These are phyloP conservation scores for Cryphonectria japonica DNA, from an alignment of 2,329 filamentous ascomycete species.

Conservation along the genomic window DNA sequence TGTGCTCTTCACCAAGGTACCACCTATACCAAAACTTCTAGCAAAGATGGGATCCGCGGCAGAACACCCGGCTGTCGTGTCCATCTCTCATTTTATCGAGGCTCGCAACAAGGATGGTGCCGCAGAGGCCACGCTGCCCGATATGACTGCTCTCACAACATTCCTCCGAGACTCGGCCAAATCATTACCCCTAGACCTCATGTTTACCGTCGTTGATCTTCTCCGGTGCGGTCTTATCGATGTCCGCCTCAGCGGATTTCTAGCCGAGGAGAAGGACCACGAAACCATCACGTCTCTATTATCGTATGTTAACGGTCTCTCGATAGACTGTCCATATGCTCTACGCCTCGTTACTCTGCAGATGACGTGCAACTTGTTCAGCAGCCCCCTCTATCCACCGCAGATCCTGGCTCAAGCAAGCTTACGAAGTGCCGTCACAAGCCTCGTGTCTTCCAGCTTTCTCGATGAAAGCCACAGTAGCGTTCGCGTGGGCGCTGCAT, in stretches of 20 bases:
- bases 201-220: slow-evolving; percentile 87
- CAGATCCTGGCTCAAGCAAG: slow-evolving; percentile 58
- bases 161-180: slow-evolving; percentile 62
- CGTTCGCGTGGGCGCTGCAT: slow-evolving; percentile 79
- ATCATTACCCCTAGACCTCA: slow-evolving; percentile 62
- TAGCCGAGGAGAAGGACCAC: slow-evolving; percentile 74
- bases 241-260: slow-evolving; percentile 77
- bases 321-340: slow-evolving; percentile 70
- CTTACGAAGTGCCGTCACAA: slow-evolving; percentile 63
- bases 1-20: slow-evolving; percentile 75
- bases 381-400: slow-evolving; percentile 69
- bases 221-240: slow-evolving; percentile 79
- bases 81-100: slow-evolving; percentile 73
- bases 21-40: slow-evolving; percentile 80
- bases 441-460: slow-evolving; percentile 75
- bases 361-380: slow-evolving; percentile 83
- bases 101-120: slow-evolving; percentile 60
- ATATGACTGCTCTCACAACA: slow-evolving; percentile 66
- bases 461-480: slow-evolving; percentile 76
- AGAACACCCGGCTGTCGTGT: slow-evolving; percentile 62
- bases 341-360: slow-evolving; percentile 83
- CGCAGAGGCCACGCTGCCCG: slow-evolving; percentile 70
- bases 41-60: slow-evolving; percentile 72
- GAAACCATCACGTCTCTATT: slow-evolving; percentile 66
- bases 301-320: slow-evolving; percentile 58